phyloP scores from a whole-genome alignment of 208 protist genomes.

The Crithidia thermophila region DNA sequence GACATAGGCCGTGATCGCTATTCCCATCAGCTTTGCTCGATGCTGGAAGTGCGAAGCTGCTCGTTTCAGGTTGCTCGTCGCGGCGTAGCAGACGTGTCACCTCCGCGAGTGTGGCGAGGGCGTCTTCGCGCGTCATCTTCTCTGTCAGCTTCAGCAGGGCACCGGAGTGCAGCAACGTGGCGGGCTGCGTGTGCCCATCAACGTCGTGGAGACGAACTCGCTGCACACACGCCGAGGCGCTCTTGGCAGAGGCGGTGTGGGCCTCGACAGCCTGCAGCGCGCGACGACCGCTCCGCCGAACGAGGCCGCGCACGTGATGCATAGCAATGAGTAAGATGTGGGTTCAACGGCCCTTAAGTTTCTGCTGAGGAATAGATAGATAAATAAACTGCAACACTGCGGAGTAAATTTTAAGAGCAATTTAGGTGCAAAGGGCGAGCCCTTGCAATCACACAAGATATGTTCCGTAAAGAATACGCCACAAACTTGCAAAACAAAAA shows the following conservation, averaged over 20 bases:
- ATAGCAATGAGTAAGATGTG: no score
- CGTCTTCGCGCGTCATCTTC: conserved; percentile 25
- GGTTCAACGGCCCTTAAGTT: no score
- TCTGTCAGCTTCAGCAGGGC: conserved; percentile 18
- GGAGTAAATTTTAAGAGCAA: no score
- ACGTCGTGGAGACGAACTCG: conserved; percentile 22
- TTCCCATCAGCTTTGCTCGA: no score
- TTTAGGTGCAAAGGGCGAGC: no score
- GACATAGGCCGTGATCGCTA: no score
- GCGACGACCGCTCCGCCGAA: conserved; percentile 31
- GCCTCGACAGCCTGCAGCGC: conserved; percentile 36
- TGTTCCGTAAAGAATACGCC: neutral
- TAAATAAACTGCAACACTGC: no score
- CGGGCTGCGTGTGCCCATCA: neutral
- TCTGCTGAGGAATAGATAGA: no score
- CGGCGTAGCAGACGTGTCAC: conserved; percentile 4
- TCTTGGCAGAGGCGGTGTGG: neutral
- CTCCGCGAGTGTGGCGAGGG: conserved; percentile 32
- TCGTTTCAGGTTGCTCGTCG: neutral
- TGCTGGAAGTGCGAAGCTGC: no score
- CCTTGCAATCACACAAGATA: no score
- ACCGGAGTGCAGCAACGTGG: conserved; percentile 26
- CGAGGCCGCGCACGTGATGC: conserved; percentile 66
- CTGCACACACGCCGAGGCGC: conserved; percentile 13
- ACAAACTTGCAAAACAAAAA: neutral